phyloP scores from a whole-genome alignment of 2,329 filamentous ascomycete genomes.

The Sclerotinia borealis region DNA sequence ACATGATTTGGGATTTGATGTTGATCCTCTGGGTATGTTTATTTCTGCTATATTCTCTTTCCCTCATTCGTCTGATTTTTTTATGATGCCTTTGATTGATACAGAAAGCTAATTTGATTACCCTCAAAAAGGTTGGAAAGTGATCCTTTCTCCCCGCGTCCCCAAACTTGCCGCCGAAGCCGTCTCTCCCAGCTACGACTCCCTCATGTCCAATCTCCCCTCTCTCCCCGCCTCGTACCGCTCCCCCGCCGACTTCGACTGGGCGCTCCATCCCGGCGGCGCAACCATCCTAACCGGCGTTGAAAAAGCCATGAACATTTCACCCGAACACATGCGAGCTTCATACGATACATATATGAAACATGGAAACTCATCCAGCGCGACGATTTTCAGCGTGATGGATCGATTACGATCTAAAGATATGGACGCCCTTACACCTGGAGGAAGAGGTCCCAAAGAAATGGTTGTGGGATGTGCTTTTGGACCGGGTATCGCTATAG shows the following conservation, averaged over 20 bases:
- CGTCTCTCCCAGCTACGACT: constrained; percentile 48
- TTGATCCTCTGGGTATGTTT: constrained; percentile 50
- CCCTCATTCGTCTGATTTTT: not conserved
- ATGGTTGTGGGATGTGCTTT: constrained; percentile 64
- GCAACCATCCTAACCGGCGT: constrained; percentile 60
- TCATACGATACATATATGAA: constrained; percentile 63
- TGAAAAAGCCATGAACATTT: constrained; percentile 51
- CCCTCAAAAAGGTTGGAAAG: constrained; percentile 52
- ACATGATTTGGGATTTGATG: constrained; percentile 58
- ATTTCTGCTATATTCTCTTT: not conserved
- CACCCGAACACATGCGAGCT: constrained; percentile 60
- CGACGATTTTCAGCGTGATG: constrained; percentile 63
- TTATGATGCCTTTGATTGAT: not conserved
- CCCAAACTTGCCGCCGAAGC: constrained; percentile 48
- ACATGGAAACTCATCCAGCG: constrained; percentile 63
- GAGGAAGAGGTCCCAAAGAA: constrained; percentile 42
- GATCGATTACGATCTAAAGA: constrained; percentile 53
- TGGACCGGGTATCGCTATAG: constrained; percentile 61
- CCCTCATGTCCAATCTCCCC: constrained; percentile 45
- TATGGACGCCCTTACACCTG: constrained; percentile 51
- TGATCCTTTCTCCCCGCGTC: constrained; percentile 55
- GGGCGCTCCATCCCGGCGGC: constrained; percentile 67
- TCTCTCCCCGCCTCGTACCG: constrained; percentile 41
- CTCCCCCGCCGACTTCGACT: constrained; percentile 57
- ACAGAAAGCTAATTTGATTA: not conserved